A percentile compares a stretch with the other conserved stretches of the same genome.
Conservation (phyloP, 129 eudicot species). For the Pseudognaphalium luteoalbum region DNA sequence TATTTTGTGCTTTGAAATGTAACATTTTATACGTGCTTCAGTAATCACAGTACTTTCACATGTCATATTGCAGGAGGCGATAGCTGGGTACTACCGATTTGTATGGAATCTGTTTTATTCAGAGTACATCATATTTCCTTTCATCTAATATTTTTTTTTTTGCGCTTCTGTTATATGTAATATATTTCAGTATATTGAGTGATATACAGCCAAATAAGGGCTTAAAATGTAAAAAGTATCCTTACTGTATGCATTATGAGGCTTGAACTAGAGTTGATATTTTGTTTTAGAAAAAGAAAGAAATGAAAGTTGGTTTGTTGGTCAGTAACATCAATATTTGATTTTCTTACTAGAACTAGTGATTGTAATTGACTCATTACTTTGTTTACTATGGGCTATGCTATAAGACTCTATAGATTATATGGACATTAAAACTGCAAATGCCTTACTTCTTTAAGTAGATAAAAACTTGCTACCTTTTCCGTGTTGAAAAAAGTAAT, state of each 20-base stretch:
- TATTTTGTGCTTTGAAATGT: neutral
- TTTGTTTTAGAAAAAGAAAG: neutral
- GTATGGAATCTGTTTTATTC: conserved; percentile 92
- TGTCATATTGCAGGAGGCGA: conserved; percentile 78
- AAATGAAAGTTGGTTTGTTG: conserved; percentile 18
- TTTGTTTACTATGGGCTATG: neutral
- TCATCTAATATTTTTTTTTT: conserved; percentile 24
- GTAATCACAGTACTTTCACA: neutral
- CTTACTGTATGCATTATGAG: neutral
- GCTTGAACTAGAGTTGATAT: neutral
- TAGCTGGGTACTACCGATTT: conserved; percentile 80
- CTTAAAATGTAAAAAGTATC: conserved; percentile 9
- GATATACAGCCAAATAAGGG: conserved; percentile 20
- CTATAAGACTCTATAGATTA: neutral
- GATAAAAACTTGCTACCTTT: neutral
- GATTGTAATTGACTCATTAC: neutral
- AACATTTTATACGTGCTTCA: neutral
- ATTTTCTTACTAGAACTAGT: neutral
- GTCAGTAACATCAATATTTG: neutral
- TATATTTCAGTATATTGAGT: conserved; percentile 1
- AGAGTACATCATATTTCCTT: conserved; percentile 84
- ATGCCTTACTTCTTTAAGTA: neutral
- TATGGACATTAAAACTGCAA: neutral
- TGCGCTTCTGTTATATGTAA: conserved; percentile 1
- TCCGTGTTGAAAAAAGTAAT: neutral